Conservation (phyloP, 331 rosid genomes). For the Malus hybrid region DNA sequence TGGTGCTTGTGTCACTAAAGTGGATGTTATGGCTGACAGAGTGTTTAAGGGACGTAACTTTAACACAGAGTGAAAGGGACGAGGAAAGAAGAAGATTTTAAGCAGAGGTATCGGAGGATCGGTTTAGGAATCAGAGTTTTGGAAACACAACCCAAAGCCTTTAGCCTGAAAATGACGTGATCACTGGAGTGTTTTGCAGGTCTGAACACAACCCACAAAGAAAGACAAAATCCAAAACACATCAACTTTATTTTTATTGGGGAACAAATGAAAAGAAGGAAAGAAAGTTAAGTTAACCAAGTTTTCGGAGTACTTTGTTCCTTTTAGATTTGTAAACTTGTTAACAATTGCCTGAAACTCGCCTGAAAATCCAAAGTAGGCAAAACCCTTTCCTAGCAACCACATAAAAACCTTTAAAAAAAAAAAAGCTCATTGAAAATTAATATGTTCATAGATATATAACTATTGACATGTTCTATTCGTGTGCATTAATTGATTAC, state of each 20-base stretch:
- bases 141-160: not conserved
- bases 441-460: not conserved
- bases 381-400: not conserved
- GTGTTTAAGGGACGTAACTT: not conserved
- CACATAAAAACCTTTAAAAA: not conserved
- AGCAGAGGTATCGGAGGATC: not conserved
- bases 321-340: not conserved
- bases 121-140: not conserved
- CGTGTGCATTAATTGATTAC: constrained; percentile 20
- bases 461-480: not conserved
- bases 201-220: not conserved
- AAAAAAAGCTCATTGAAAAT: not conserved
- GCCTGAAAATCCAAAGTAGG: not conserved
- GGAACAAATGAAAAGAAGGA: not conserved
- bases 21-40: not conserved
- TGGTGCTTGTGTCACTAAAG: not conserved
- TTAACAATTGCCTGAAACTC: not conserved
- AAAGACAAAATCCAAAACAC: not conserved
- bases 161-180: constrained; percentile 26
- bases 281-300: not conserved
- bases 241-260: not conserved
- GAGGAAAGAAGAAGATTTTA: not conserved
- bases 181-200: not conserved
- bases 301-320: not conserved
- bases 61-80: too few relatives aligned